Evolutionary conservation across 225 moss, liverwort and hornwort genomes (phyloP).

Genomic region (Bryum argenteum): DNA sequence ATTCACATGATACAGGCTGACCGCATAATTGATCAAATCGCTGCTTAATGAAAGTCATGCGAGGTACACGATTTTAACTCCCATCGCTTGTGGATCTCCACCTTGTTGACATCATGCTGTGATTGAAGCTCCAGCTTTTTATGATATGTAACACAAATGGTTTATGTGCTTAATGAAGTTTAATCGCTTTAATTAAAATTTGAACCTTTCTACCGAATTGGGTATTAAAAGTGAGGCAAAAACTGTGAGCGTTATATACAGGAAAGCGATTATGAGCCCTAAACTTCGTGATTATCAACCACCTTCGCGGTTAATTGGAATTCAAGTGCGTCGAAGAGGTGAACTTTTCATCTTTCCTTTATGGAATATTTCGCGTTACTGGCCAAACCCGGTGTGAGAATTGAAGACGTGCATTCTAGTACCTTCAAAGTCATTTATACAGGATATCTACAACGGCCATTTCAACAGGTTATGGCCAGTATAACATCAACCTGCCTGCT

Average conservation of each 20-base stretch:
- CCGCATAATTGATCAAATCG: not conserved
- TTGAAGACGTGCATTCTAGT: no score
- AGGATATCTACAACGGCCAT: no score
- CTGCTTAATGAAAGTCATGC: not conserved
- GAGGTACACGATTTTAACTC: not conserved
- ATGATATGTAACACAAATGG: not conserved
- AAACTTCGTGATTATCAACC: not conserved
- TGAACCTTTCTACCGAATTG: not conserved
- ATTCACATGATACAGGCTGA: constrained; percentile 9
- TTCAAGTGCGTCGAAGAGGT: constrained; percentile 13
- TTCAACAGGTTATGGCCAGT: no score
- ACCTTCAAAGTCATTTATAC: no score
- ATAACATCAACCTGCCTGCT: no score
- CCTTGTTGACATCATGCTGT: constrained; percentile 4
- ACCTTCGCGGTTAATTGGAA: not conserved
- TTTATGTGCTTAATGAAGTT: not conserved
- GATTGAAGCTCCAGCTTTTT: constrained; percentile 19
- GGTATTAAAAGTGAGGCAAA: not conserved
- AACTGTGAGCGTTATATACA: not conserved
- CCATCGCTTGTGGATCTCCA: not conserved
- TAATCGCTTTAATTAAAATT: constrained; percentile 4
- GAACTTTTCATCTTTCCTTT: not conserved
- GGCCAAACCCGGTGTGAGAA: no score
- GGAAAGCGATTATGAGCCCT: not conserved
- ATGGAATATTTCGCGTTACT: no score